Conservation (phyloP, 805 yeast genomes). For the Saturnispora sanitii region DNA sequence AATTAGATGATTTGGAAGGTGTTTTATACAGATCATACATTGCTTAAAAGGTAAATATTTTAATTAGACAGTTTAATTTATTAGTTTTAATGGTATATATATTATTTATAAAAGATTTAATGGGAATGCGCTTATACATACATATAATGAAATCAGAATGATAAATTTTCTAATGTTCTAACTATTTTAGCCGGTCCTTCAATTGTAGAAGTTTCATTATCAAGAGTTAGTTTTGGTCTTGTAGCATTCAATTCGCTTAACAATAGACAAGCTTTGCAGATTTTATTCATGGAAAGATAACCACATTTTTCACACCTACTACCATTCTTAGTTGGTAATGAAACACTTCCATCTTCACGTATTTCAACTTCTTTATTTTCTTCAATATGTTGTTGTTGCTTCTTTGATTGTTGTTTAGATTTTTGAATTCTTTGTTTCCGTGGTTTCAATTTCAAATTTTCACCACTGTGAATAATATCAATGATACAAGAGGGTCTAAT, state of each 20-base stretch:
- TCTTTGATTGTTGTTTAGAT: slow-evolving; percentile 26
- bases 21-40: slow-evolving; percentile 80
- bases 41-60: neutral
- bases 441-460: slow-evolving; percentile 58
- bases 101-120: neutral
- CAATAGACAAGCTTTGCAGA: slow-evolving; percentile 89
- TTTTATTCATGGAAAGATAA: slow-evolving; percentile 73
- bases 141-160: slow-evolving; percentile 34
- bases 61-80: neutral
- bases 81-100: neutral
- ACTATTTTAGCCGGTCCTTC: slow-evolving; percentile 58
- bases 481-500: slow-evolving; percentile 87
- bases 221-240: slow-evolving; percentile 57
- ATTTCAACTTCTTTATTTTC: slow-evolving; percentile 37
- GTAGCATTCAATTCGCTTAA: slow-evolving; percentile 74
- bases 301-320: slow-evolving; percentile 85
- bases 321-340: slow-evolving; percentile 41
- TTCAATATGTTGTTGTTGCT: no score
- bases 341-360: slow-evolving; percentile 53
- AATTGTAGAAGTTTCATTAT: slow-evolving; percentile 27
- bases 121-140: neutral
- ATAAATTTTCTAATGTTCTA: slow-evolving; percentile 51
- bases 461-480: slow-evolving; percentile 93
- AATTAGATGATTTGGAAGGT: slow-evolving; percentile 87
- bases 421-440: slow-evolving; percentile 35